Conservation (phyloP, 805 yeast species). For the Wickerhamomyces queroliae region DNA sequence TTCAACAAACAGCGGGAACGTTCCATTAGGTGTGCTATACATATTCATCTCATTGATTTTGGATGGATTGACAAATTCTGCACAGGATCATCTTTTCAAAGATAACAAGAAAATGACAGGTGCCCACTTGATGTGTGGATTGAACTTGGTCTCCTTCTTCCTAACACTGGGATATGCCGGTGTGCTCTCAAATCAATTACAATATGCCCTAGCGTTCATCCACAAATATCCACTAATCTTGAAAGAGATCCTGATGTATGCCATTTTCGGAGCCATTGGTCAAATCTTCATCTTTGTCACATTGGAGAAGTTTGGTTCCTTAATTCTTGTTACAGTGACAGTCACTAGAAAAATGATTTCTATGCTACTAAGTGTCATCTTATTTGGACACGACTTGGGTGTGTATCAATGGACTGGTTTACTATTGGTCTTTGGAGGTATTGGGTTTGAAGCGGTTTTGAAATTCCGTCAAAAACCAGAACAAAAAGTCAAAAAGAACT, state of each 20-base stretch:
- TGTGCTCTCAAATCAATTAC: constrained; percentile 40
- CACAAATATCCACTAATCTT: constrained; percentile 45
- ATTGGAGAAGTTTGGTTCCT: constrained; percentile 77
- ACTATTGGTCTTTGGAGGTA: constrained; percentile 74
- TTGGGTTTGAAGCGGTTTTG: constrained; percentile 66
- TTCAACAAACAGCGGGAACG: constrained; percentile 33
- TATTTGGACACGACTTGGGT: constrained; percentile 75
- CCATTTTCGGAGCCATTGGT: constrained; percentile 82
- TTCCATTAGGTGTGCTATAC: constrained; percentile 51
- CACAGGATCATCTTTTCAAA: constrained; percentile 82
- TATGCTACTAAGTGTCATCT: constrained; percentile 81
- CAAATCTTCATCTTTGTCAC: constrained; percentile 91
- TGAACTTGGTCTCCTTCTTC: constrained; percentile 39
- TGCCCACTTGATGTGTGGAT: constrained; percentile 79
- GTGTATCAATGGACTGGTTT: constrained; percentile 76
- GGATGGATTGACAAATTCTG: constrained; percentile 90
- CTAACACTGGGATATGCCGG: constrained; percentile 45
- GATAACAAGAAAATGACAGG: constrained; percentile 55
- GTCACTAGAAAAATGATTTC: constrained; percentile 96
- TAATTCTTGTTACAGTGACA: constrained; percentile 84
- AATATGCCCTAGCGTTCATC: constrained; percentile 44
- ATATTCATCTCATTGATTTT: constrained; percentile 60
- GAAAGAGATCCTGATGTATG: constrained; percentile 57
- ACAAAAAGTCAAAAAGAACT: neutral
- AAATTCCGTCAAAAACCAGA: constrained; percentile 26